A percentile compares a stretch with the other conserved stretches of the same genome.
These are phyloP conservation scores for Solanum medicagineum DNA, from an alignment of 257 asterid species.

Conservation along the genomic window DNA sequence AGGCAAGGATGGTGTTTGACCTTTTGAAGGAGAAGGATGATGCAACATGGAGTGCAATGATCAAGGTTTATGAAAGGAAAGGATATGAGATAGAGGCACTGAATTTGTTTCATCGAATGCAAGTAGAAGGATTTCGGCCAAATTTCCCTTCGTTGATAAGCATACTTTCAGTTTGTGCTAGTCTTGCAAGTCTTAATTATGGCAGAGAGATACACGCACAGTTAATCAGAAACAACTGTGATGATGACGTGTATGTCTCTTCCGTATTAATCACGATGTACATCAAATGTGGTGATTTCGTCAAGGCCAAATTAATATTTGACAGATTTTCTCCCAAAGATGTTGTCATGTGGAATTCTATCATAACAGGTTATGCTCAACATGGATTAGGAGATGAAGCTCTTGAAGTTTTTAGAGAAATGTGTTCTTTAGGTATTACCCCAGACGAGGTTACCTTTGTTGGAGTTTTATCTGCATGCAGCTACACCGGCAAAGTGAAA, in stretches of 20 bases:
- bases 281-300: constrained; percentile 64
- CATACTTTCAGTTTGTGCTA: constrained; percentile 57
- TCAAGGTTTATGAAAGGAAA: constrained; percentile 49
- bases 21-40: constrained; percentile 44
- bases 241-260: constrained; percentile 35
- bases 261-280: constrained; percentile 61
- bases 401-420: constrained; percentile 33
- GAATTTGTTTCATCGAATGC: constrained; percentile 45
- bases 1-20: constrained; percentile 46
- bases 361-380: constrained; percentile 67
- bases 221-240: constrained; percentile 24
- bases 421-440: constrained; percentile 23
- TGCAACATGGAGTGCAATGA: constrained; percentile 64
- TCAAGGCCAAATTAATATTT: constrained; percentile 38
- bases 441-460: constrained; percentile 44
- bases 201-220: constrained; percentile 65
- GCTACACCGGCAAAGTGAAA: constrained; percentile 58
- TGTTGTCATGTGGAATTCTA: constrained; percentile 65
- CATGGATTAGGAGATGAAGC: constrained; percentile 59
- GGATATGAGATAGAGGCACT: constrained; percentile 58
- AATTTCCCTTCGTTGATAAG: constrained; percentile 53
- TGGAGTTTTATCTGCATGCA: constrained; percentile 72
- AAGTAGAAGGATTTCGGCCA: constrained; percentile 29
- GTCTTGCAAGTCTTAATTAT: constrained; percentile 44
- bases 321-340: constrained; percentile 38